Base-by-base conservation (phyloP, 2,329 filamentous ascomycete species). In the Macroventuria anomochaeta region DNA sequence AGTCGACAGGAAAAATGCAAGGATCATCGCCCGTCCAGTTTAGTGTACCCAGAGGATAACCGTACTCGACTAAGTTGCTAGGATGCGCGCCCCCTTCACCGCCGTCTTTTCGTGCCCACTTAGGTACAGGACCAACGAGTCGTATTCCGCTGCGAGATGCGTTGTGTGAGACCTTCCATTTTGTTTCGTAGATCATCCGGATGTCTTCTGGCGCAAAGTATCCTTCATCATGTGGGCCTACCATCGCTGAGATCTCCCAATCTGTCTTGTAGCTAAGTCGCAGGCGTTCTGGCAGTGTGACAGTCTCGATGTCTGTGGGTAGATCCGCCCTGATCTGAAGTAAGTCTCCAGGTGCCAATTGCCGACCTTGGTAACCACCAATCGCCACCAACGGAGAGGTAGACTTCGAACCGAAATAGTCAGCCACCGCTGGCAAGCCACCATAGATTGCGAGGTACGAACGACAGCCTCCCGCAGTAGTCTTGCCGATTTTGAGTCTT, bases 41-140 rank as follows among this genome's bases (percentile, higher is more conserved):
- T 21, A 87, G 62, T 0, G 80, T 79, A 0, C 84, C 84, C 1
- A 83, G 65, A 0, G 82, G 81, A 64, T 86, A 88, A 2, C 84
- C 84, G 58, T 86, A 73, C 48, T 74, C 71, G 20, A 73, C 64
- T 13, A 83, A 62, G 56, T 87, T 86, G 28, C 77, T 81, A 0
- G 86, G 86, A 67, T 88, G 86, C 0, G 82, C 79, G 10, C 86
- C 86, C 7, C 84, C 86, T 55, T 86, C 85, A 0, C 85, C 86
- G 10, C 85, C 86, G 58, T 84, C 80, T 26, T 78, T 68, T 6
- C 86, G 76, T 12, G 84, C 82, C 81, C 83, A 88, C 57, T 81
- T 78, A 0, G 83, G 83, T 0, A 80, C 78, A 0, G 85, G 84
- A 0, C 85, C 85, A 1, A 85, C 70, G 0, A 88, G 76, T 6